A percentile compares a stretch with the other conserved stretches of the same genome.
Conservation (phyloP, 495 filamentous ascomycete species). For the Penicillium chermesinum region DNA sequence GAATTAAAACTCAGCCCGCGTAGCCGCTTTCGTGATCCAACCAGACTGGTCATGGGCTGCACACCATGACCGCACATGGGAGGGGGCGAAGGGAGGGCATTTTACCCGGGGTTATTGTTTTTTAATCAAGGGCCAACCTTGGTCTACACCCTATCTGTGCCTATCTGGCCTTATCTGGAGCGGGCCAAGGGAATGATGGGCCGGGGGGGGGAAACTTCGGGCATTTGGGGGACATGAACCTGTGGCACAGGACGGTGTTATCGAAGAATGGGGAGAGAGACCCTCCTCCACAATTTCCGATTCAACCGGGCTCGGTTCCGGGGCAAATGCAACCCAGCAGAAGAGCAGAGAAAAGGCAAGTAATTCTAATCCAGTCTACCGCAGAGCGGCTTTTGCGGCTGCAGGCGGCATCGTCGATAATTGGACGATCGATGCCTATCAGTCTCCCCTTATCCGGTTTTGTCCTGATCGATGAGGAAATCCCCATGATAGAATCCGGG, state of each 20-base stretch:
- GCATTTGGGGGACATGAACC: constrained; percentile 10
- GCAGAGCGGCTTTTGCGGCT: constrained; percentile 19
- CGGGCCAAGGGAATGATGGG: not conserved
- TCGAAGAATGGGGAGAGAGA: not conserved
- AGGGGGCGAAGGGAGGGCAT: not conserved
- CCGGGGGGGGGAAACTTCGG: not conserved
- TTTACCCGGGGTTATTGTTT: constrained; percentile 25
- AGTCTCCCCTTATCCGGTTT: constrained; percentile 4
- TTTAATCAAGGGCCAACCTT: too few species aligned
- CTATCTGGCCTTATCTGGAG: constrained; percentile 5
- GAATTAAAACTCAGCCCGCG: not conserved
- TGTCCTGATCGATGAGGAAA: not conserved
- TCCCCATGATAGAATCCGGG: constrained; percentile 9
- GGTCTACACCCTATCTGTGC: not conserved
- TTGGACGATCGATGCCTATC: constrained; percentile 25
- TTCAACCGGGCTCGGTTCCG: not conserved
- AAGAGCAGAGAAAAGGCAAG: too few species aligned
- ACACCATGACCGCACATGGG: too few species aligned
- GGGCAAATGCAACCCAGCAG: not conserved
- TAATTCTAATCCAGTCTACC: constrained; percentile 10
- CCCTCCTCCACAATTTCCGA: constrained; percentile 2
- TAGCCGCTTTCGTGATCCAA: constrained; percentile 11
- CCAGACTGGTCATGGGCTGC: constrained; percentile 8
- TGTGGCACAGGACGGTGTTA: constrained; percentile 6
- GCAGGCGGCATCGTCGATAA: constrained; percentile 19